These are phyloP conservation scores for Strobilomyces echinocephalus DNA, from an alignment of 768 basidiomycete species.

Conservation along the genomic window DNA sequence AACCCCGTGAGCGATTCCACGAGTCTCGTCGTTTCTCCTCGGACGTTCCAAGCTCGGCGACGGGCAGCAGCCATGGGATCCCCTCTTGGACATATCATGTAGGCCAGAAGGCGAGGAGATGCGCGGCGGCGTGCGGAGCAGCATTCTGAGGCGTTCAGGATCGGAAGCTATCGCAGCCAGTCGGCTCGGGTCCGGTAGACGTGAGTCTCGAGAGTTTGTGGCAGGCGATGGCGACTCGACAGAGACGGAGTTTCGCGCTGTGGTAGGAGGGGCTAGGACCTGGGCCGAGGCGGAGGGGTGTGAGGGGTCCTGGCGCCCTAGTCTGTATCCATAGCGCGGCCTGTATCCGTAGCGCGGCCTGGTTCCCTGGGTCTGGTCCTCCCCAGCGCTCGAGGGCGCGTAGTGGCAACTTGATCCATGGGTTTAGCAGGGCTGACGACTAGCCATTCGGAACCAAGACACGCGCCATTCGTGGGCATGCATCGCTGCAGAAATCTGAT, in stretches of 20 bases:
- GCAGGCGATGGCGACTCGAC: conserved; percentile 50
- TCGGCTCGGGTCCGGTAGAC: conserved; percentile 57
- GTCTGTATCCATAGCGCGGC: too few species aligned
- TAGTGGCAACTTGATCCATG: conserved; percentile 52
- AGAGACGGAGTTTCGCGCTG: conserved; percentile 33
- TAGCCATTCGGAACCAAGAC: too few species aligned
- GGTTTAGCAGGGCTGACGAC: conserved; percentile 58
- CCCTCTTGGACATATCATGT: too few species aligned
- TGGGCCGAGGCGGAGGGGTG: too few species aligned
- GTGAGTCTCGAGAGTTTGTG: conserved; percentile 67
- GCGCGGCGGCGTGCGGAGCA: conserved; percentile 80
- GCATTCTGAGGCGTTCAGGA: conserved; percentile 74
- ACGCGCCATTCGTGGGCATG: too few species aligned
- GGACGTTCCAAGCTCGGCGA: conserved; percentile 57
- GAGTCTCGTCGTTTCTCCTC: conserved; percentile 60
- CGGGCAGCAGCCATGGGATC: conserved; percentile 69
- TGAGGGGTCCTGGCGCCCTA: too few species aligned
- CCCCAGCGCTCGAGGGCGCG: too few species aligned
- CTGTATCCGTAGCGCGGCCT: too few species aligned
- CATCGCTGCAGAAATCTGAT: too few species aligned
- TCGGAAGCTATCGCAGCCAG: conserved; percentile 76
- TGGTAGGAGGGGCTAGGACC: too few species aligned
- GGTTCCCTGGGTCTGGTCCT: too few species aligned
- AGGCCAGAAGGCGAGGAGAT: conserved; percentile 76
- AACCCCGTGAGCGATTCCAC: conserved; percentile 78